Conservation (phyloP, 495 filamentous ascomycete genomes). For the Platismatia glauca region DNA sequence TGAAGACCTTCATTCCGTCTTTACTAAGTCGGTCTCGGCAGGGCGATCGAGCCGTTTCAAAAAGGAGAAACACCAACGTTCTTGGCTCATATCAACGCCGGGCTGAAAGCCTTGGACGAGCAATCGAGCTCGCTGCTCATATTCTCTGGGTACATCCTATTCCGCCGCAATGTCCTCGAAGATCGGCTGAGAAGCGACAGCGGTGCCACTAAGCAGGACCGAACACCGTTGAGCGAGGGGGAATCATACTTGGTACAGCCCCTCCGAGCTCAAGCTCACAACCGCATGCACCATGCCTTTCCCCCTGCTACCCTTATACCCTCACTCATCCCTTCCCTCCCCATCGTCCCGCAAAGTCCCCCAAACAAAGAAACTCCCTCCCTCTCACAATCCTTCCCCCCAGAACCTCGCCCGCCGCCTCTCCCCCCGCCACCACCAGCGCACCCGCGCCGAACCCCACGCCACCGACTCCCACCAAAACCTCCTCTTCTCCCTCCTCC, state of each 20-base stretch:
- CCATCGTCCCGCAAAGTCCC: too few relatives aligned
- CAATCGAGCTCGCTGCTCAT: conserved; percentile 42
- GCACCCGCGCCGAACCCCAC: conserved; percentile 48
- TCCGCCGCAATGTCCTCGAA: background rate
- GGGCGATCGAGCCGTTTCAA: conserved; percentile 60
- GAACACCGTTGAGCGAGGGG: conserved; percentile 52
- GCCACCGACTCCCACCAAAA: conserved; percentile 79
- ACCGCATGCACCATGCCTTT: background rate
- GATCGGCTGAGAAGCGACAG: conserved; percentile 32
- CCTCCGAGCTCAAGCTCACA: background rate
- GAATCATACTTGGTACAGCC: conserved; percentile 49
- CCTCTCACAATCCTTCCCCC: conserved; percentile 5
- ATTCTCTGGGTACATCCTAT: conserved; percentile 58
- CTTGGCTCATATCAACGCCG: conserved; percentile 59
- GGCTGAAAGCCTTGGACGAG: conserved; percentile 38
- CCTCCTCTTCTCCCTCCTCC: conserved; percentile 57
- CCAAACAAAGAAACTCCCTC: too few relatives aligned
- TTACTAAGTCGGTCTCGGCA: background rate
- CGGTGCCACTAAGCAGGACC: conserved; percentile 49
- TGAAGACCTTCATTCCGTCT: background rate
- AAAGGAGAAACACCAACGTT: conserved; percentile 63
- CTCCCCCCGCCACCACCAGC: conserved; percentile 20
- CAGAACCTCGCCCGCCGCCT: conserved; percentile 39
- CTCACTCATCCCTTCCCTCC: too few relatives aligned
- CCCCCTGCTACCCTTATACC: background rate